Percentiles rank a stretch among this genome's conserved stretches.
These are phyloP conservation scores for Zygnema cylindricum DNA, from an alignment of 139 green algal genomes.

Conservation along the genomic window DNA sequence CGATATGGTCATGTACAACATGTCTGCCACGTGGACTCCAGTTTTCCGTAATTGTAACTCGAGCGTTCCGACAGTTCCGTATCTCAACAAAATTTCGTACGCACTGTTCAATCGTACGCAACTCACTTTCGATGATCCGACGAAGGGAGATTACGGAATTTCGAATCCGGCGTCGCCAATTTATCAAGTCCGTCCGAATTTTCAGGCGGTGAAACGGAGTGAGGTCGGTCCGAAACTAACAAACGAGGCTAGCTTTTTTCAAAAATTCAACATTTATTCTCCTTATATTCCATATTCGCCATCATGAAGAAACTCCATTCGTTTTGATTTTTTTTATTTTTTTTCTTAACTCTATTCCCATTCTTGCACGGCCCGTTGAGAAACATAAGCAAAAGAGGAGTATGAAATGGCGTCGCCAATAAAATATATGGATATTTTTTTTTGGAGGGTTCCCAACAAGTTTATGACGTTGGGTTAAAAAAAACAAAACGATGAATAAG, in stretches of 20 bases:
- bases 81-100: not conserved
- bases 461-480: too few species aligned
- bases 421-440: too few species aligned
- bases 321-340: too few species aligned
- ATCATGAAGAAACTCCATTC: too few species aligned
- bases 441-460: too few species aligned
- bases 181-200: not conserved
- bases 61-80: not conserved
- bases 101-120: not conserved
- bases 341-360: too few species aligned
- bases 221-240: not conserved
- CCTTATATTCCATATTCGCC: not conserved
- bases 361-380: too few species aligned
- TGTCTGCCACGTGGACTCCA: not conserved
- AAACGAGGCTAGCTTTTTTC: not conserved
- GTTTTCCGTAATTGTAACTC: not conserved
- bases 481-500: too few species aligned
- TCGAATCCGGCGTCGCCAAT: not conserved
- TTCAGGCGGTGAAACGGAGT: not conserved
- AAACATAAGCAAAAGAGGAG: too few species aligned
- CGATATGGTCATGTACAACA: not conserved
- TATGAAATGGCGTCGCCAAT: too few species aligned
- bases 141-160: not conserved
- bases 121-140: not conserved
- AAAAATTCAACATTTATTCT: not conserved